Evolutionary conservation across 805 yeast species (phyloP), one percentile per base, ranked within the genome.

Genomic region (Lipomyces yamanashiensis): DNA sequence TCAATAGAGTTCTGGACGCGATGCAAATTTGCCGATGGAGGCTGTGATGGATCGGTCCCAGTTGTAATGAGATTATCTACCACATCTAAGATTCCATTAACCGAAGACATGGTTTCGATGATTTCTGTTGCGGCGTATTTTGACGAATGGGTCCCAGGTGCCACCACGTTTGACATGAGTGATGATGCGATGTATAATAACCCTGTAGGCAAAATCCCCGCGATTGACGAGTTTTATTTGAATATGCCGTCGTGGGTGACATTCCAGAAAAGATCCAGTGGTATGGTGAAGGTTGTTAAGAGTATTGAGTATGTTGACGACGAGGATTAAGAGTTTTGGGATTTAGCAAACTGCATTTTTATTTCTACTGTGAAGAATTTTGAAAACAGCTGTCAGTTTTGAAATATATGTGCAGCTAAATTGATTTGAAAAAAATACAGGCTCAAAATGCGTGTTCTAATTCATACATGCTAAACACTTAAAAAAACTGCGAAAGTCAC

Each of bases 191-290:
- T 13, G 17, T 17, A 55, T 13, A 13, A 21, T n/a, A 21, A 40
- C 4, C 10, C 9, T 3, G 73, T 75, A 8, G 82, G 83, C 33
- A 81, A 81, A 60, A 74, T 90, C 1, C 92, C 96, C 0, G 90
- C 93, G 0, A 84, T 81, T 67, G 87, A 84, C 62, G 96, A 92
- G 71, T 71, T 91, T 50, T 70, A 87, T 49, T 83, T 84, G 66
- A 90, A 84, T 71, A 78, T 89, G 1, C 96, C 96, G 1, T 74
- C 78, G n/a, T 83, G 84, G 73, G 81, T 86, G 21, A 81, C 86
- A 1, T 87, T 86, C 79, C 82, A 90, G 45, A 92, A 90, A 69
- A 70, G 76, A 63, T 67, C 67, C 5, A 83, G 85, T 55, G 97
- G 97, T 0, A 74, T 92, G 68, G 87, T 91, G 1, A 81, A 83